Conservation (phyloP, 1,139 yeast species). For the Sugiyamaella xylanicola region DNA sequence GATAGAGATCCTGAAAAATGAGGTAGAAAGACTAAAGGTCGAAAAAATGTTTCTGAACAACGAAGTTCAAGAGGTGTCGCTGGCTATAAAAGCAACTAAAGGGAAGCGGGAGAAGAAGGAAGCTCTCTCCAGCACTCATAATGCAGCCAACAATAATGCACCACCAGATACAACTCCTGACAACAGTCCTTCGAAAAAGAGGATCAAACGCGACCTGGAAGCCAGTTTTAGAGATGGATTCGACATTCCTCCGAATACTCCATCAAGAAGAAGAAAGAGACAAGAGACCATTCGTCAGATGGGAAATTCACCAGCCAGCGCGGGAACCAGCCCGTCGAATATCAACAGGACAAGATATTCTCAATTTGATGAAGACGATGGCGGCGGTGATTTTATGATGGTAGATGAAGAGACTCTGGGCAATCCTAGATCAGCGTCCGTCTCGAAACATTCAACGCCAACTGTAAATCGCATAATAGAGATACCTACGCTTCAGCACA, state of each 20-base stretch:
- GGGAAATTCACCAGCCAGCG: neutral
- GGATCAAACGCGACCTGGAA: constrained; percentile 28
- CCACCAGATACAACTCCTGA: constrained; percentile 11
- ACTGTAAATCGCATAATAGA: neutral
- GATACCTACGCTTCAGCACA: neutral
- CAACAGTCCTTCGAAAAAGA: constrained; percentile 23
- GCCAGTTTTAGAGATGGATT: constrained; percentile 37
- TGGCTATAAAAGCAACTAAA: constrained; percentile 13
- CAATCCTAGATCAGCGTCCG: neutral
- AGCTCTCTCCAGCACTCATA: neutral
- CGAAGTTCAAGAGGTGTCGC: constrained; percentile 42
- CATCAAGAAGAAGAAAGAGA: constrained; percentile 21
- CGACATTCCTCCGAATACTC: constrained; percentile 24
- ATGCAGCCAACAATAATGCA: neutral
- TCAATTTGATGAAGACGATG: neutral
- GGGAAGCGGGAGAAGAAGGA: constrained; percentile 1
- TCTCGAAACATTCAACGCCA: neutral
- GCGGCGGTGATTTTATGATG: neutral
- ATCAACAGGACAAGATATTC: neutral
- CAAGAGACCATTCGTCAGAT: constrained; percentile 15
- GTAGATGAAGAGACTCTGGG: neutral
- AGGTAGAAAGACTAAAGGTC: constrained; percentile 62
- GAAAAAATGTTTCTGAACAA: constrained; percentile 65
- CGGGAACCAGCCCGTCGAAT: neutral
- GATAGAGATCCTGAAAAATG: constrained; percentile 47